A percentile compares a stretch with the other conserved stretches of the same genome.
These are phyloP conservation scores for Pseudomonodictys pantanalensis DNA, from an alignment of 495 filamentous ascomycete genomes.

Conservation along the genomic window DNA sequence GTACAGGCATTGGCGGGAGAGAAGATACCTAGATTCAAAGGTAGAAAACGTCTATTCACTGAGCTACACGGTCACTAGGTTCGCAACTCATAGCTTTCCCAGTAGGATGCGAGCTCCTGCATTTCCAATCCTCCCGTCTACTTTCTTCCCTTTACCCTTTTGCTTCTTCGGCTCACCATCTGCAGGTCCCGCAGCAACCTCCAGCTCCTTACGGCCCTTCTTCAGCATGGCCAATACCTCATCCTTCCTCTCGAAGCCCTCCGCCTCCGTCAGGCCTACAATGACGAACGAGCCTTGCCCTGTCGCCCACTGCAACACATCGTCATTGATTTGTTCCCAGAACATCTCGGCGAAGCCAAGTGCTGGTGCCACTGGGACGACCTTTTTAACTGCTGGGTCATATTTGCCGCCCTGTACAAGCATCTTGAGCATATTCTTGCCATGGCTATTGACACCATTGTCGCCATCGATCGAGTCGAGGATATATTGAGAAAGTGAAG, in stretches of 20 bases:
- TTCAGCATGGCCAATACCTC: conserved; percentile 65
- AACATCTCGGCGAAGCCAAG: conserved; percentile 75
- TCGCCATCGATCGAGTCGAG: conserved; percentile 39
- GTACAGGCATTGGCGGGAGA: too few species aligned
- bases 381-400: conserved; percentile 63
- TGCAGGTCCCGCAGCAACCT: conserved; percentile 48
- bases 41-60: too few species aligned
- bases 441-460: conserved; percentile 47
- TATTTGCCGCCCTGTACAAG: conserved; percentile 83
- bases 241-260: conserved; percentile 65
- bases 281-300: conserved; percentile 79
- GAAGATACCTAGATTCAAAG: too few species aligned
- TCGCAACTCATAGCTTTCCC: conserved; percentile 32
- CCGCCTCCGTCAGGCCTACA: conserved; percentile 72
- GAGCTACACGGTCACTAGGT: not conserved
- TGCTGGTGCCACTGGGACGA: conserved; percentile 67
- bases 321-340: conserved; percentile 70
- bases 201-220: conserved; percentile 53
- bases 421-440: conserved; percentile 74
- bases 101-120: conserved; percentile 55
- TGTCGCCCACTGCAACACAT: conserved; percentile 81
- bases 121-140: conserved; percentile 47
- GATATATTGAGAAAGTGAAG: conserved; percentile 63
- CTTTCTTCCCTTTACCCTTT: conserved; percentile 42
- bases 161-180: conserved; percentile 29